Evolutionary conservation across 179 eudicot species (phyloP), one percentile per base, ranked within the genome.

Genomic region (Beta macrorhiza): DNA sequence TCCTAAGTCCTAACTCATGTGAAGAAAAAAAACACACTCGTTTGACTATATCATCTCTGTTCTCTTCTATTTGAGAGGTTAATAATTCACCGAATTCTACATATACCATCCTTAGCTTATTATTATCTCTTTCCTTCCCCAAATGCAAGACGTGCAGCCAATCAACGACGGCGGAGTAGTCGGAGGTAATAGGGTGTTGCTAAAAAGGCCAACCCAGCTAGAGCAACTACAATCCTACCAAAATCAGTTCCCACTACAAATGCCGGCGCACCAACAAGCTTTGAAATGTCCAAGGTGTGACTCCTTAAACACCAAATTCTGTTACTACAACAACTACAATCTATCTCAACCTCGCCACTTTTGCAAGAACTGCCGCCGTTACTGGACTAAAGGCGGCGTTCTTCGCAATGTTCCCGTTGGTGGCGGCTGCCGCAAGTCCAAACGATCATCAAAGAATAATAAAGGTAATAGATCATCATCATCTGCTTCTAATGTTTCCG

Each of bases 251-350:
- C 52, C 10, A 0, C 53, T 37, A 16, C 73, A 44, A 17, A 53
- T 16, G 0, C 75, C 55, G 3, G 56, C 25, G 2, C 49, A 37
- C 42, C 42, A 37, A 37, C 42, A 17, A 51, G 70, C 78, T n/a
- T 17, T 85, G 32, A 82, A 85, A 22, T 85, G 87, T 11, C 87
- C 87, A 1, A 83, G 87, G 29, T 85, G 87, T 32, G 82, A 82
- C 29, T 85, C 87, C 0, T 32, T 64, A 5, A 85, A 82, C 85
- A 85, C 87, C 25, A 85, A 83, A 51, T 83, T 83, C 79, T 83
- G 85, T 42, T 83, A 83, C 72, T 83, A 83, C 65, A 83, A 83
- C 85, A 83, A 83, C 82, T 83, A 83, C 64, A 83, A 83, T 61
- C 79, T 83, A 45, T 83, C 85, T 0, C 85, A 83, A 61, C 85